Evolutionary conservation across 2,329 filamentous ascomycete species (phyloP).

Genomic region (Lecanosticta acicola): DNA sequence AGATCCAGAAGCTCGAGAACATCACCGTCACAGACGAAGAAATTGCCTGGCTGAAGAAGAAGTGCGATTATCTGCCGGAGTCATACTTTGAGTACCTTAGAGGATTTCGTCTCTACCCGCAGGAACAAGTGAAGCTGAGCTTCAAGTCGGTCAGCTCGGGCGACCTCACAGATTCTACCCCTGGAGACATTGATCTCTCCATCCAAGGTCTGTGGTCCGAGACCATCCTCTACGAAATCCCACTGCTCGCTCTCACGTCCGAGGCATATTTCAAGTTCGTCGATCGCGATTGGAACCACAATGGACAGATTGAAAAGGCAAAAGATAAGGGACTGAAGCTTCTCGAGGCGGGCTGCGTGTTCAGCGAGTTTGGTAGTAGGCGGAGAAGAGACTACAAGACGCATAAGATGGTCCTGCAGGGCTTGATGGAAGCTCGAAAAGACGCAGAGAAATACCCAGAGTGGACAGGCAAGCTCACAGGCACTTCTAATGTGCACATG

Average conservation of each 20-base stretch:
- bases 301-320: constrained; percentile 79
- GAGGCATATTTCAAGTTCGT: constrained; percentile 98
- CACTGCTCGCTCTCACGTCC: constrained; percentile 81
- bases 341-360: constrained; percentile 74
- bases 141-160: constrained; percentile 59
- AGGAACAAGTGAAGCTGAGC: constrained; percentile 68
- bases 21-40: constrained; percentile 76
- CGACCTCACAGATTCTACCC: constrained; percentile 49
- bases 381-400: constrained; percentile 90
- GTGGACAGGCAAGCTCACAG: constrained; percentile 67
- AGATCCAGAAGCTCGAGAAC: constrained; percentile 78
- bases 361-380: constrained; percentile 91
- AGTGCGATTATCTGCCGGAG: constrained; percentile 73
- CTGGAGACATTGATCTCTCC: constrained; percentile 70
- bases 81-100: constrained; percentile 77
- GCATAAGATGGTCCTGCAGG: constrained; percentile 84
- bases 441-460: constrained; percentile 54
- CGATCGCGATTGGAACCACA: constrained; percentile 86
- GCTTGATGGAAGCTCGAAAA: constrained; percentile 71
- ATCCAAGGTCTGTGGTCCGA: constrained; percentile 85
- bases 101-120: constrained; percentile 73
- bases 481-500: constrained; percentile 94
- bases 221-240: constrained; percentile 97
- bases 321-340: constrained; percentile 73
- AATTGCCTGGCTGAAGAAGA: constrained; percentile 66